A percentile compares a stretch with the other conserved stretches of the same genome.
These are phyloP conservation scores for Parathielavia hyrcaniae DNA, from an alignment of 495 filamentous ascomycete species.

Conservation along the genomic window DNA sequence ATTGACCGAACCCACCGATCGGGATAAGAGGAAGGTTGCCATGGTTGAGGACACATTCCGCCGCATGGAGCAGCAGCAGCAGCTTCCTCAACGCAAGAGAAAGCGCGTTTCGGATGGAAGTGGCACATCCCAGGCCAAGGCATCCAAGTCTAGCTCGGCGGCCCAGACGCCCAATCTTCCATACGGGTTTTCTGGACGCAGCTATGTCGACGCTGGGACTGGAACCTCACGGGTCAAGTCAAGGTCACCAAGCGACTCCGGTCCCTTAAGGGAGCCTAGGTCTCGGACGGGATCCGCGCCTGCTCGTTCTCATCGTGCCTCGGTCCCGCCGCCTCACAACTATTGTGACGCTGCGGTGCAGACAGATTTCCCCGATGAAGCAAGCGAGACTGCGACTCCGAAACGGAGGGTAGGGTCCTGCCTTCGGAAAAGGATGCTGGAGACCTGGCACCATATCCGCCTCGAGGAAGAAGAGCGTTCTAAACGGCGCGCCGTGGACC, in stretches of 20 bases:
- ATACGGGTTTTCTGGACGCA: constrained; percentile 34
- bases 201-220: constrained; percentile 46
- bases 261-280: constrained; percentile 29
- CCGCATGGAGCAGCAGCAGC: constrained; percentile 57
- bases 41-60: constrained; percentile 72
- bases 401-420: constrained; percentile 38
- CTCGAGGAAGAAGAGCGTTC: constrained; percentile 33
- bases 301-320: constrained; percentile 29
- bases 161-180: constrained; percentile 32
- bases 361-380: constrained; percentile 40
- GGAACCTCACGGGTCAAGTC: constrained; percentile 45
- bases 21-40: constrained; percentile 82
- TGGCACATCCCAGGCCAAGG: constrained; percentile 33
- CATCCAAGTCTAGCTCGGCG: constrained; percentile 32
- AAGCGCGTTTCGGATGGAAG: constrained; percentile 57
- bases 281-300: constrained; percentile 19
- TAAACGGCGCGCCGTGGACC: constrained; percentile 21
- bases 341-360: constrained; percentile 46
- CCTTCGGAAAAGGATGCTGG: constrained; percentile 44
- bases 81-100: constrained; percentile 46
- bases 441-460: constrained; percentile 39
- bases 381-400: constrained; percentile 26
- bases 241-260: constrained; percentile 41
- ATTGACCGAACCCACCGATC: constrained; percentile 65
- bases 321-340: constrained; percentile 29